A percentile compares a stretch with the other conserved stretches of the same genome.
phyloP scores from a whole-genome alignment of 208 protist species.

The Leishmania braziliensis region DNA sequence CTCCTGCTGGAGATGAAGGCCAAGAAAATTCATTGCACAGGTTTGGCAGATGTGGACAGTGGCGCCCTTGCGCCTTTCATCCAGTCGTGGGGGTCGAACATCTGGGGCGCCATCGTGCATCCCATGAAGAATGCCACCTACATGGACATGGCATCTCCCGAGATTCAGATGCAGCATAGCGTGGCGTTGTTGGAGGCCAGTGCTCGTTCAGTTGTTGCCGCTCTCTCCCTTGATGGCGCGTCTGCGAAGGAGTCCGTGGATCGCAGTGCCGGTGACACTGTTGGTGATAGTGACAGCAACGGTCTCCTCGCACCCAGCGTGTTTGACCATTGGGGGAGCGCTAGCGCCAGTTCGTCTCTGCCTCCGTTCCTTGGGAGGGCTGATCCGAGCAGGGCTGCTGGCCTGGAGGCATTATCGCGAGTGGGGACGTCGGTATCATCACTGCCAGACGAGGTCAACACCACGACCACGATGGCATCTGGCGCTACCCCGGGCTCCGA shows the following conservation, averaged over 20 bases:
- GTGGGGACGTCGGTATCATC: neutral
- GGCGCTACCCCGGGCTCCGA: neutral
- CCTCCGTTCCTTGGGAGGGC: neutral
- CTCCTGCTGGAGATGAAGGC: constrained; percentile 48
- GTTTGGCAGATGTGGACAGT: constrained; percentile 41
- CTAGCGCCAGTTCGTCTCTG: neutral
- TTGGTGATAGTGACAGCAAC: neutral
- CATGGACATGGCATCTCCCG: constrained; percentile 44
- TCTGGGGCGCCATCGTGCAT: constrained; percentile 52
- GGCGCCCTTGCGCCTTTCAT: constrained; percentile 33
- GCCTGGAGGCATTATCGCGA: neutral
- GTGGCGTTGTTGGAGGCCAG: neutral
- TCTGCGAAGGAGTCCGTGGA: neutral
- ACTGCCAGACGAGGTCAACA: neutral
- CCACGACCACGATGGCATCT: neutral
- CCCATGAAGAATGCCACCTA: constrained; percentile 45
- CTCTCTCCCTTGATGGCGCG: neutral
- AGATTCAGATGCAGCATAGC: constrained; percentile 12
- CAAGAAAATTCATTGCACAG: constrained; percentile 55
- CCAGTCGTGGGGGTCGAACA: constrained; percentile 36
- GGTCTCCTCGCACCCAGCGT: neutral
- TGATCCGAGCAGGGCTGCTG: neutral
- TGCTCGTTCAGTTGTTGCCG: neutral
- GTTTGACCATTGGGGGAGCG: neutral
- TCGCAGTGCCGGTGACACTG: neutral